Base-by-base conservation (phyloP, 2,329 filamentous ascomycete species). In the Penicillium psychrosexuale region DNA sequence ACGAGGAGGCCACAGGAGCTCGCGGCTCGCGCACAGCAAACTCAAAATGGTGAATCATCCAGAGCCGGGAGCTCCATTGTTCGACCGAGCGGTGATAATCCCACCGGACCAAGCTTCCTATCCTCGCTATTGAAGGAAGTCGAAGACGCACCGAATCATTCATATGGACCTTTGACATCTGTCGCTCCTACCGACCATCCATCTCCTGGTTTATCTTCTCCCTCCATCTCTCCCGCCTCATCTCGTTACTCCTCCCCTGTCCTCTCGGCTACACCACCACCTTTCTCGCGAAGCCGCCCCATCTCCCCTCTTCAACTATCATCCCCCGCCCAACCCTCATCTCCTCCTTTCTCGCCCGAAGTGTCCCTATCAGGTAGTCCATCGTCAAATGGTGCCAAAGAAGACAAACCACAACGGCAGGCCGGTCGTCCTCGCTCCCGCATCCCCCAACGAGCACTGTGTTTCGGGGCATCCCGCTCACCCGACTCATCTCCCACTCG, bases 61-160 rank as follows among this genome's bases (percentile, higher is more conserved):
- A 66, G 68, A 58, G 61, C 71, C 49, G 69, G 68, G 47, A 62
- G 63, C 39, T 63, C 64, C 42, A 68, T 60, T 53, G 59, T 67
- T 65, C 63, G 70, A 67, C 57, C 65, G 61, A 66, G 68, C 51
- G 56, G 68, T 44, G 70, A 77, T 56, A 59, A 64, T 28, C 72
- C 77, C 37, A 81, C 78, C 28, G 83, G 82, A 8, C 89, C 91
- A 8, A 92, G 90, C 6, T 93, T 97, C 68, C 80, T 97, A 8
- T 90, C 91, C 24, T 93, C 91, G 0, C 78, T 97, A 7, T 77
- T 97, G 47, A 91, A 89, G 69, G 93, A 97, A 72, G 90, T 97
- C 1, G 91, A 96, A 67, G 80, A 77, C 37, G 78, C 75, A 55
- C 69, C 72, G 43, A 62, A 66, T 51, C 57, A 63, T 38, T 66